A percentile compares a stretch with the other conserved stretches of the same genome.
These are phyloP conservation scores for Caryopteris hybrid DNA, from an alignment of 305 asterid species.

Conservation along the genomic window DNA sequence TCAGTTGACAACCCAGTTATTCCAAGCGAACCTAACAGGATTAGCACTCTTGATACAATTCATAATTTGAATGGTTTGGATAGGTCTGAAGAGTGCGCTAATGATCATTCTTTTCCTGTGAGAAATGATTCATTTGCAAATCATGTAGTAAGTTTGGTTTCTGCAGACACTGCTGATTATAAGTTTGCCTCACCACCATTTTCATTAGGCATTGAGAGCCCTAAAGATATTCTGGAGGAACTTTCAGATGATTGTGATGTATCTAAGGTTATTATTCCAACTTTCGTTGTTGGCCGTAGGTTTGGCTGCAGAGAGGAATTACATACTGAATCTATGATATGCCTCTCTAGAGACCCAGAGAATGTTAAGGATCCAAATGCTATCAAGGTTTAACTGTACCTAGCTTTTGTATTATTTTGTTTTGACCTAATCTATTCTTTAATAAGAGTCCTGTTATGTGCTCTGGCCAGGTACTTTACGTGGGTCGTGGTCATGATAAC, in stretches of 20 bases:
- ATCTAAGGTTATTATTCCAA: slow-evolving; percentile 44
- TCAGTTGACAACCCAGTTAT: slow-evolving; percentile 14
- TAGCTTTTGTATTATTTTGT: slow-evolving; percentile 7
- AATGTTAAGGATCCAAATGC: slow-evolving; percentile 79
- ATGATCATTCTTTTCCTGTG: slow-evolving; percentile 17
- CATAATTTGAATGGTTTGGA: slow-evolving; percentile 20
- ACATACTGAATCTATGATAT: slow-evolving; percentile 42
- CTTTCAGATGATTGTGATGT: slow-evolving; percentile 29
- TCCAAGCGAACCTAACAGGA: slow-evolving; percentile 11
- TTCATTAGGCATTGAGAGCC: slow-evolving; percentile 22
- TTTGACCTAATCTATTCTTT: slow-evolving; percentile 7
- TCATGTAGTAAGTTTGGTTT: slow-evolving; percentile 16
- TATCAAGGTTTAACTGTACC: slow-evolving; percentile 55
- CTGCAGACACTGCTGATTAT: slow-evolving; percentile 22
- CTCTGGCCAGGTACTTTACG: slow-evolving; percentile 56
- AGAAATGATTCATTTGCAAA: slow-evolving; percentile 17
- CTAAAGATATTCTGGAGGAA: slow-evolving; percentile 27
- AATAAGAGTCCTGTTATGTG: slow-evolving; percentile 5
- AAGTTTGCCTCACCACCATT: slow-evolving; percentile 20
- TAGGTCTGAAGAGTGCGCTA: slow-evolving; percentile 23
- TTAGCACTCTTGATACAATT: slow-evolving; percentile 14
- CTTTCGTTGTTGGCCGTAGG: slow-evolving; percentile 79
- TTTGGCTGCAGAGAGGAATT: slow-evolving; percentile 47
- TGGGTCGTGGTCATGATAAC: slow-evolving; percentile 41
- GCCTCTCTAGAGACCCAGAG: slow-evolving; percentile 68